Conservation (phyloP, 352 stramenopile species). For the Phytophthora capsici region DNA sequence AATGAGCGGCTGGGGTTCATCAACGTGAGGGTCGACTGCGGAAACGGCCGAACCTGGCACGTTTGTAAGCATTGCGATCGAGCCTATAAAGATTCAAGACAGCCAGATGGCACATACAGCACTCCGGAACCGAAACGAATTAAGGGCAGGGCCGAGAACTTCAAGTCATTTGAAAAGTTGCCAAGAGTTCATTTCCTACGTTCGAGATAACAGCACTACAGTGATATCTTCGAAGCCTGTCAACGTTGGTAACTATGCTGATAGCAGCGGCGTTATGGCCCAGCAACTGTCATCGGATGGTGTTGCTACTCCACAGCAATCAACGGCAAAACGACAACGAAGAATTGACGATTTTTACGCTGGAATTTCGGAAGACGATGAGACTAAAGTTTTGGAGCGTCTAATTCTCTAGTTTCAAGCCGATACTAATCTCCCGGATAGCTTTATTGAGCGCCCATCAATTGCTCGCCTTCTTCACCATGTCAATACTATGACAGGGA, state of each 20-base stretch:
- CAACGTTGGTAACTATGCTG: too few relatives aligned
- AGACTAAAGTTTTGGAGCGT: not conserved
- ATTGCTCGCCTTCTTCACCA: not conserved
- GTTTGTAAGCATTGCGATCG: not conserved
- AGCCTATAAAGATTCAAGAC: not conserved
- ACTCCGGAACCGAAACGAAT: not conserved
- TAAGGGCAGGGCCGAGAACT: not conserved
- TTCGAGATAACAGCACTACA: not conserved
- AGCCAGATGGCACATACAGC: not conserved
- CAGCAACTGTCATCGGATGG: too few relatives aligned
- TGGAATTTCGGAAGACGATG: not conserved
- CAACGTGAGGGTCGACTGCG: not conserved
- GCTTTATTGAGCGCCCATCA: not conserved
- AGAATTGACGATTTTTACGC: constrained; percentile 2
- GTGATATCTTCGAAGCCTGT: not conserved
- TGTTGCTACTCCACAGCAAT: too few relatives aligned
- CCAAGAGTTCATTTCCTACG: not conserved
- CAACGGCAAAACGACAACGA: too few relatives aligned
- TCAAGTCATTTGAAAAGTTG: not conserved
- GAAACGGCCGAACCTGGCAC: not conserved
- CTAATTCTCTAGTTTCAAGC: constrained; percentile 7
- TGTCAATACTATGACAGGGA: not conserved
- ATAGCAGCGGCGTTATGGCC: too few relatives aligned
- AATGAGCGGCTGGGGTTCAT: not conserved
- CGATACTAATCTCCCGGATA: constrained; percentile 2